Evolutionary conservation across 768 basidiomycete species (phyloP), one percentile per base, ranked within the genome.

Genomic region (Hemileccinum rubropunctum): DNA sequence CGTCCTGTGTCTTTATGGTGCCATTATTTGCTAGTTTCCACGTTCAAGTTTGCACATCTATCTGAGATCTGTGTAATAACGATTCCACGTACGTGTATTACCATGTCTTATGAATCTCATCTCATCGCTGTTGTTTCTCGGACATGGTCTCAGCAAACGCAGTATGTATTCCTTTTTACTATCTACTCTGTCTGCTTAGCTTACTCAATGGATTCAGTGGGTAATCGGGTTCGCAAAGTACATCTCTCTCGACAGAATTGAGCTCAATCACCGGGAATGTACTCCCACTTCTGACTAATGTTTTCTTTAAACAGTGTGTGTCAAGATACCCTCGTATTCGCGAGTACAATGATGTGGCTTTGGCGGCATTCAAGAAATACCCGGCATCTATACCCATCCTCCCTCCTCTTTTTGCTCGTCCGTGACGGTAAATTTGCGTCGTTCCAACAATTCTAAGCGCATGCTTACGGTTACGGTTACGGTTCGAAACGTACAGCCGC

Each of bases 381-480:
- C 15, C 40, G 6, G 6, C 33, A 23, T 23, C 23, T 49, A 9
- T 57, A 58, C 9, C 58, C 56, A 3, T 51, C 47, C 18, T n/a
- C 45, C 2, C 47, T 55, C 12, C 32, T 55, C 11, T 35, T 2
- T 15, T 14, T 51, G 8, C 58, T 58, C 11, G 5, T 54, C 11
- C 52, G 56, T 38, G 58, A 58, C 40, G 58, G 56, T 58, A 17
- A 48, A 4, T 23, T 6, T 2, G 3, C n/a, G 10, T 21, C 17
- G 17, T 15, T 1, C n/a, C 23, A 3, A 38, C 11, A n/a, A 28
- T 18, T 13, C 13, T 12, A 4, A 2, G 6, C 21, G 20, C 3
- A 17, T 43, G 23, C 20, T 52, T 15, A 36, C 18, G 18, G 11
- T 21, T 15, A 36, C 18, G 18, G 11, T 21, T 20, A 12, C 8